A percentile compares a stretch with the other conserved stretches of the same genome.
These are phyloP conservation scores for Sclerotinia minor DNA, from an alignment of 2,329 filamentous ascomycete genomes.

Conservation along the genomic window DNA sequence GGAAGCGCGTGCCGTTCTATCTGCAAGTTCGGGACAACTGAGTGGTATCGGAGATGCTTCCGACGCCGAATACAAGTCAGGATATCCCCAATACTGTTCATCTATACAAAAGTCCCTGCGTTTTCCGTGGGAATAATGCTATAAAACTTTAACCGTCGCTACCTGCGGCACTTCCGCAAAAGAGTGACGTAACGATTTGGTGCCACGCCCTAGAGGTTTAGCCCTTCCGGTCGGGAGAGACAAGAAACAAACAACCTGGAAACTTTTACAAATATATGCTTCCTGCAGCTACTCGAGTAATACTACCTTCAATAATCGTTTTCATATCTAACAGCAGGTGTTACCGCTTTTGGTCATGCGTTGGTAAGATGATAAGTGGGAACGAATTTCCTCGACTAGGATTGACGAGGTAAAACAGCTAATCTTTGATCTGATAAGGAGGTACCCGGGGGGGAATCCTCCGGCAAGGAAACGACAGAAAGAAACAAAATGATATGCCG, in stretches of 20 bases:
- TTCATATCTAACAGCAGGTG: constrained; percentile 1
- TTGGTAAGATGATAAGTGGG: background rate
- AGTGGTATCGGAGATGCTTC: constrained; percentile 6
- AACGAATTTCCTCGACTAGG: background rate
- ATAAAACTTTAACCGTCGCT: background rate
- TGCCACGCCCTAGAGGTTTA: background rate
- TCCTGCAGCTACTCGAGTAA: too few species aligned
- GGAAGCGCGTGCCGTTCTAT: constrained; percentile 9
- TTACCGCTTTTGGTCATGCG: background rate
- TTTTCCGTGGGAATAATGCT: background rate
- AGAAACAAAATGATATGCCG: background rate
- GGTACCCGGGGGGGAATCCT: background rate
- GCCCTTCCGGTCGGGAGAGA: background rate
- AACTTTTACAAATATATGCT: background rate
- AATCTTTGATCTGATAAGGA: constrained; percentile 9
- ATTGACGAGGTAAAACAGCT: background rate
- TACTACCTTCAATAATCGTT: background rate
- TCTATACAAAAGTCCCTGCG: constrained; percentile 4
- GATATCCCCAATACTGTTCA: background rate
- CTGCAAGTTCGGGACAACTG: constrained; percentile 10
- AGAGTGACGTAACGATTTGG: background rate
- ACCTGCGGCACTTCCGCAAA: background rate
- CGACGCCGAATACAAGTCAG: constrained; percentile 10
- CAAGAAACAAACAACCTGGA: background rate
- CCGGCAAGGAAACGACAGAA: background rate